Base-by-base conservation (phyloP, 2,329 filamentous ascomycete genomes). In the Arachnomyces sp. region DNA sequence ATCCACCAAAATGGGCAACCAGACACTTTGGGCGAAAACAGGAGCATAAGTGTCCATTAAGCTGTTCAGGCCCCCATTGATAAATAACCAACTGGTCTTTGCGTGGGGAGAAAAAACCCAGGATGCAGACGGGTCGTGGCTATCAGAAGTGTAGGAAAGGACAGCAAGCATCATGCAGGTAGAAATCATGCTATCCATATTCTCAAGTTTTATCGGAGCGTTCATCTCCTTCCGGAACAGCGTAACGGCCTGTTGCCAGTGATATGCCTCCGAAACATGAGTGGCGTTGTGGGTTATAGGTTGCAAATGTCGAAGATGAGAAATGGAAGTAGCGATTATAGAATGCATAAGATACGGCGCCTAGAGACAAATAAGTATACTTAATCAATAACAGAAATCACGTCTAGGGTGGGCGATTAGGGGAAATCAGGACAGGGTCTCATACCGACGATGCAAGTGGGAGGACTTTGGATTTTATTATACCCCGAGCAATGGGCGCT, bases 91-190 rank as follows among this genome's bases (percentile, higher is more conserved):
- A 39, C 59, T 60, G 44, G 54, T 49, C 11, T 43, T 48, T 18
- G 44, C 47, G 0, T 45, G 43, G 9, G 50, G 47, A 1, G 53
- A 49, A 11, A 60, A 49, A 4, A 59, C 49, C 57, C 57, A 60
- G 0, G 56, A 58, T 12, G 54, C 56, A 7, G 42, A 42, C 7
- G 48, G 42, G 3, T 50, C 33, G 34, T 54, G 53, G 15, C 47
- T 42, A 11, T 50, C 48, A 0, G 53, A 52, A 3, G 50, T 53
- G 7, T 59, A 38, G 2, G 52, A 46, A n/a, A 49, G 49, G 2
- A 55, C 39, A 0, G 54, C 47, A 46, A 59, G 56, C 28, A 59
- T 44, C 50, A 60, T 57, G 44, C 55, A 57, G 2, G 54, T 51
- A 6, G 56, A 59, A 7, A 60, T 28, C 2, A 60, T 43, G 0